Base-by-base conservation (phyloP, 2,329 filamentous ascomycete species). In the Ascochyta pisi region DNA sequence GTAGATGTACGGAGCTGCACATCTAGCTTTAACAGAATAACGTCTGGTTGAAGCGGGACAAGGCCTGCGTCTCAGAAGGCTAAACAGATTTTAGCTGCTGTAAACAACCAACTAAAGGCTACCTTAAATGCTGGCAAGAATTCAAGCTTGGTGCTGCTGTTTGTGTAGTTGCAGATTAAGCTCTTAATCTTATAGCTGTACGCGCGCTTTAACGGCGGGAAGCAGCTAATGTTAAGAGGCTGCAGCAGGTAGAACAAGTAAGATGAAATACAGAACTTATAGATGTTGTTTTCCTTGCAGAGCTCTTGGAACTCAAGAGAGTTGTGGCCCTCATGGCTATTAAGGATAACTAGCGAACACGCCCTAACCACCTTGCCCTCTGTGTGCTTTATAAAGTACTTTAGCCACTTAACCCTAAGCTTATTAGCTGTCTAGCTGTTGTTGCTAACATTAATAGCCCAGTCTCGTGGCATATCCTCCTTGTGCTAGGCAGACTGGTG, bases 181-280 rank as follows among this genome's bases (percentile, higher is more conserved):
- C 46, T 46, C 56, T 70, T 55, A 44, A 77, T 64, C 52, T 70
- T 26, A 37, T 60, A 40, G 40, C 70, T 48, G 49, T 77, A 76
- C 55, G 56, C 45, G 31, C 57, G 29, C 13, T 77, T 77, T 9
- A 77, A 58, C 22, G 66, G 59, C 31, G 60, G 46, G 64, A 79
- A 79, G 62, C 65, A 74, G 26, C 65, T 64, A 41, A 78, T 59
- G 71, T 79, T 66, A 50, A 79, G 73, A 44, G 69, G 75, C 63
- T 80, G 66, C 16, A 76, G 70, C 13, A 76, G 50, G 61, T 79
- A 62, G 41, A 68, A 78, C 19, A 62, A 43, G 61, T 77, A n/a
- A 34, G 31, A 13, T 8, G 7, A 13, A 4, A 34, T 34, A 34
- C 31, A 34, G 31, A 34, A 15, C 59, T 66, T 69, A 41, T 76